These are phyloP conservation scores for Przewalskia tangutica DNA, from an alignment of 257 asterid genomes.

Conservation along the genomic window DNA sequence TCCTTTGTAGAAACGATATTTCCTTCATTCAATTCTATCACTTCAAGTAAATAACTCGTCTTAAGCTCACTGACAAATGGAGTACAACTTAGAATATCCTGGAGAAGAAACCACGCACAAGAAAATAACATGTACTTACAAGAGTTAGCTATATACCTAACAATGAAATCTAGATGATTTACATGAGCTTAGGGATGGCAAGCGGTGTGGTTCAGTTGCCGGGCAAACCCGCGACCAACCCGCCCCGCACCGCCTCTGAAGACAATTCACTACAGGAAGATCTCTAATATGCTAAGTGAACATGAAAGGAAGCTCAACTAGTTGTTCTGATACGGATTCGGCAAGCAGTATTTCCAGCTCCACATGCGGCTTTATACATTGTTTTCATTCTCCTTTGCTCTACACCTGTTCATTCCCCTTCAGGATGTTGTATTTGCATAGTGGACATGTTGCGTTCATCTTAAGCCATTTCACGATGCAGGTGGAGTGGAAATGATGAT, in stretches of 20 bases:
- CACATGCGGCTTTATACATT: background rate
- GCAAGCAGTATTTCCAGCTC: background rate
- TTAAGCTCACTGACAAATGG: background rate
- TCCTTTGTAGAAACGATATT: background rate
- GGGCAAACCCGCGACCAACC: too few relatives aligned
- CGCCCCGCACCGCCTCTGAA: background rate
- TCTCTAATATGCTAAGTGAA: background rate
- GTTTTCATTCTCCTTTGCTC: conserved; percentile 3
- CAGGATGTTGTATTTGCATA: conserved; percentile 93
- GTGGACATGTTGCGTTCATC: conserved; percentile 96
- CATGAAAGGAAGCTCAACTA: background rate
- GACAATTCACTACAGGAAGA: background rate
- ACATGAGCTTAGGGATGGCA: background rate
- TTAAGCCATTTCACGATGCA: conserved; percentile 95
- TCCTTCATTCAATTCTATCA: background rate
- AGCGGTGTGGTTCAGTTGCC: too few relatives aligned
- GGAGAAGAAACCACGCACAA: background rate
- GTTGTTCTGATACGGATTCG: background rate
- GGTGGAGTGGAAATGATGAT: conserved; percentile 67
- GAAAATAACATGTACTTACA: background rate
- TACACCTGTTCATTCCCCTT: conserved; percentile 80
- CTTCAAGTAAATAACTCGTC: background rate
- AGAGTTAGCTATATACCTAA: background rate
- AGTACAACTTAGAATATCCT: background rate
- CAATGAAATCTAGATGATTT: background rate